Percentiles rank a stretch among this genome's conserved stretches.
Conservation (phyloP, 2,329 filamentous ascomycete genomes). For the Xylaria polymorpha region DNA sequence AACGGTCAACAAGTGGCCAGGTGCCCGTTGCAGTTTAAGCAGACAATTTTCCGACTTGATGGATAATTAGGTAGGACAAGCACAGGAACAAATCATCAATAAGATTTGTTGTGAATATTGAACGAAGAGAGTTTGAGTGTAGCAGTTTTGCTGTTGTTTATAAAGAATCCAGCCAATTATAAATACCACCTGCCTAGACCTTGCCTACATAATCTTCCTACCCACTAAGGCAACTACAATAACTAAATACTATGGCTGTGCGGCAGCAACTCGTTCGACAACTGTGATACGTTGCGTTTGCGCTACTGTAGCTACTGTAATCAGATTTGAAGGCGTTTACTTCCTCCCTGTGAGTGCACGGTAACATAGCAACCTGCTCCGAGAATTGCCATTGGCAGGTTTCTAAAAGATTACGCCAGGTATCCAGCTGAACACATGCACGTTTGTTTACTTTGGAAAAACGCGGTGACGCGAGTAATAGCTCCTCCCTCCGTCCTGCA, state of each 20-base stretch:
- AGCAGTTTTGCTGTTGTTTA: conserved; percentile 10
- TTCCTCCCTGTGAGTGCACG: not conserved
- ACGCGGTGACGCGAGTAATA: conserved; percentile 33
- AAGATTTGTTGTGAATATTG: not conserved
- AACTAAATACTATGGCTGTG: not conserved
- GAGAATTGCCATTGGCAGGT: conserved; percentile 39
- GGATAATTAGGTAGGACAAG: not conserved
- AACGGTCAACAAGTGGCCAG: conserved; percentile 9
- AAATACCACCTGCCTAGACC: not conserved
- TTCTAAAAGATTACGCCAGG: conserved; percentile 32
- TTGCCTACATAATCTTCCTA: not conserved
- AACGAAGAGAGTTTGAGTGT: not conserved
- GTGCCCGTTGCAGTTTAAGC: not conserved
- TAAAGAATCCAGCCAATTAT: conserved; percentile 8
- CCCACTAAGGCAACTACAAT: conserved; percentile 3
- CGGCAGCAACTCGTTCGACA: conserved; percentile 13
- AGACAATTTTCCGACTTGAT: not conserved
- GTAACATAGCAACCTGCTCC: conserved; percentile 26
- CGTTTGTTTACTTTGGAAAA: conserved; percentile 45
- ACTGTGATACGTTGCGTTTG: conserved; percentile 16
- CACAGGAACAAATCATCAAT: not conserved
- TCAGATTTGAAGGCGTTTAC: conserved; percentile 7
- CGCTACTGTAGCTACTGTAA: conserved; percentile 43
- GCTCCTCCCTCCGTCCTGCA: conserved; percentile 28
- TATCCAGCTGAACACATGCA: conserved; percentile 5